Evolutionary conservation across 805 yeast genomes (phyloP).

Genomic region (Sugiyamaella valdiviana): DNA sequence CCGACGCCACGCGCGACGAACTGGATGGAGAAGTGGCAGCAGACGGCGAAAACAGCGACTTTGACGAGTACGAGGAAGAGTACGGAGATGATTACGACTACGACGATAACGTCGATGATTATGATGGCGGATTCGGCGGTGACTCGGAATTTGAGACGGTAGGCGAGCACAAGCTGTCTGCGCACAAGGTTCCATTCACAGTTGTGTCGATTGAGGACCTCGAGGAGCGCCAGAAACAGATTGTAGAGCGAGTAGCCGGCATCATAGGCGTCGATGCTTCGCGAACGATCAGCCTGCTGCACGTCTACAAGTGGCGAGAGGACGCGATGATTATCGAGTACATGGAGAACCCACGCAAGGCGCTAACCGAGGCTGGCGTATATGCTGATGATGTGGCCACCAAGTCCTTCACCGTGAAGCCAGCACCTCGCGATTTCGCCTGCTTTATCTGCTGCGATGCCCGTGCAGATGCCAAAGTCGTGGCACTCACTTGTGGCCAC

Average conservation of each 20-base stretch:
- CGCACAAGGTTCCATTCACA: constrained; percentile 19
- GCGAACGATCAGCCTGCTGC: constrained; percentile 41
- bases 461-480: constrained; percentile 36
- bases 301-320: constrained; percentile 52
- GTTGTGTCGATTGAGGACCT: constrained; percentile 21
- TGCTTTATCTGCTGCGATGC: constrained; percentile 75
- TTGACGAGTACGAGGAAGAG: constrained; percentile 7
- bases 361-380: constrained; percentile 35
- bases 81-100: constrained; percentile 13
- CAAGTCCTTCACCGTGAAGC: constrained; percentile 1
- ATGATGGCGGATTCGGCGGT: constrained; percentile 15
- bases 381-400: background rate
- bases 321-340: constrained; percentile 51
- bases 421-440: constrained; percentile 31
- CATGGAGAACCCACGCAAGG: constrained; percentile 39
- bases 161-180: constrained; percentile 11
- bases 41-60: no score
- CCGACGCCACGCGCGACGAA: no score
- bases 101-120: constrained; percentile 9
- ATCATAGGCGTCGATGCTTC: constrained; percentile 37
- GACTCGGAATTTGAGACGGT: constrained; percentile 20
- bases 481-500: constrained; percentile 63
- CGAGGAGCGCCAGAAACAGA: constrained; percentile 28
- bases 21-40: no score
- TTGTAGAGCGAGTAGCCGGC: constrained; percentile 32